Conservation (phyloP, 805 yeast genomes). For the Saturnispora zaruensis region DNA sequence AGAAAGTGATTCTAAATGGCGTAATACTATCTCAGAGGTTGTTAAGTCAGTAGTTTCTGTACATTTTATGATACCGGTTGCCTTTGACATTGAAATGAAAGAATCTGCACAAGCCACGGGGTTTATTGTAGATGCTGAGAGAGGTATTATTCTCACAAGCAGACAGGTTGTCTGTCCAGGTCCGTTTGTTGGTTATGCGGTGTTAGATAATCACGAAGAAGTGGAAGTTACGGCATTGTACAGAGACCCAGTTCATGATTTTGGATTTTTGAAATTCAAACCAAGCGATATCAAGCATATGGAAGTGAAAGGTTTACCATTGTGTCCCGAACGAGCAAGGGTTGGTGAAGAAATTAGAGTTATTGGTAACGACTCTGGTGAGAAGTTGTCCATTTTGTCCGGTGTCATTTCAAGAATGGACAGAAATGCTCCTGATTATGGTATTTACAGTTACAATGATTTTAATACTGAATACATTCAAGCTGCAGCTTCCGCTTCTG, state of each 20-base stretch:
- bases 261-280: slow-evolving; percentile 77
- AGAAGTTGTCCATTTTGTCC: slow-evolving; percentile 76
- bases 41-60: slow-evolving; percentile 83
- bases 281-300: slow-evolving; percentile 66
- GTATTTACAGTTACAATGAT: slow-evolving; percentile 79
- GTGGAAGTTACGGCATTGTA: slow-evolving; percentile 77
- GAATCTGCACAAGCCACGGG: slow-evolving; percentile 87
- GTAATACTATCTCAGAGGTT: slow-evolving; percentile 67
- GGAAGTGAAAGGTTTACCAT: slow-evolving; percentile 53
- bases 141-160: slow-evolving; percentile 82
- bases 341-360: slow-evolving; percentile 94
- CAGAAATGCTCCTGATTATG: slow-evolving; percentile 92
- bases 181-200: slow-evolving; percentile 88
- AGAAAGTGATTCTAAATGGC: slow-evolving; percentile 47
- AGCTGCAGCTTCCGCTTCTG: slow-evolving; percentile 96
- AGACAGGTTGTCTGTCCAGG: slow-evolving; percentile 96
- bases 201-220: slow-evolving; percentile 92
- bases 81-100: slow-evolving; percentile 79
- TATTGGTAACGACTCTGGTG: slow-evolving; percentile 96
- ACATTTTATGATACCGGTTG: slow-evolving; percentile 78
- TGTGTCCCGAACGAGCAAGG: slow-evolving; percentile 74
- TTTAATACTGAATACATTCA: slow-evolving; percentile 91
- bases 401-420: slow-evolving; percentile 82
- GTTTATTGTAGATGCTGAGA: slow-evolving; percentile 75
- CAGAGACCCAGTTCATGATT: slow-evolving; percentile 93